Evolutionary conservation across 2,329 filamentous ascomycete genomes (phyloP).

Genomic region (Colletotrichum graminicola): DNA sequence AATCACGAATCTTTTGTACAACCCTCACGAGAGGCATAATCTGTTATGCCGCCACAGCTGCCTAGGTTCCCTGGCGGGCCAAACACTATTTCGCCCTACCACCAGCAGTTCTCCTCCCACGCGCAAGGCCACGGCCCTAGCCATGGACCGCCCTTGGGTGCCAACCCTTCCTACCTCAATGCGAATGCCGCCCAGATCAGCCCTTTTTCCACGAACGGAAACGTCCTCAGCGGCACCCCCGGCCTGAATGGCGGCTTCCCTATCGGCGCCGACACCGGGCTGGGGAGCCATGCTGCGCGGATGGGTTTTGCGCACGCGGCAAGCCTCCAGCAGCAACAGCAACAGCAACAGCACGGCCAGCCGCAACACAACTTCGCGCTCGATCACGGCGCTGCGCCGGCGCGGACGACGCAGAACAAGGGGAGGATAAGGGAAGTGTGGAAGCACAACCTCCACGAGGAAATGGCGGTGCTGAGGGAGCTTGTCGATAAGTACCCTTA

Average conservation of each 20-base stretch:
- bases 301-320: slow-evolving; percentile 86
- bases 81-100: slow-evolving; percentile 57
- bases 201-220: slow-evolving; percentile 72
- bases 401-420: slow-evolving; percentile 74
- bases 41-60: slow-evolving; percentile 58
- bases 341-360: slow-evolving; percentile 70
- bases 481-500: slow-evolving; percentile 93
- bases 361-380: slow-evolving; percentile 46
- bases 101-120: slow-evolving; percentile 65
- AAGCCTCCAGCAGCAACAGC: slow-evolving; percentile 67
- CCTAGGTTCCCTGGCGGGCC: slow-evolving; percentile 62
- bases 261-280: slow-evolving; percentile 75
- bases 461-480: slow-evolving; percentile 86
- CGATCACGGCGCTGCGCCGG: slow-evolving; percentile 45
- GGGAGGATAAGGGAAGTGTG: slow-evolving; percentile 95
- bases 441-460: slow-evolving; percentile 90
- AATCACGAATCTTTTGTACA: slow-evolving; percentile 14
- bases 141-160: slow-evolving; percentile 67
- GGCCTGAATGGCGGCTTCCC: slow-evolving; percentile 68
- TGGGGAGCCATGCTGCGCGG: slow-evolving; percentile 88
- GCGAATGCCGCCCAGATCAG: slow-evolving; percentile 76
- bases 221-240: slow-evolving; percentile 69
- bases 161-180: slow-evolving; percentile 78
- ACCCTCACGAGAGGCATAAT: slow-evolving; percentile 28
- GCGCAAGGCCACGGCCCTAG: slow-evolving; percentile 62